A percentile compares a stretch with the other conserved stretches of the same genome.
Evolutionary conservation across 768 basidiomycete genomes (phyloP).

Genomic region (Coprinopsis cinerea): DNA sequence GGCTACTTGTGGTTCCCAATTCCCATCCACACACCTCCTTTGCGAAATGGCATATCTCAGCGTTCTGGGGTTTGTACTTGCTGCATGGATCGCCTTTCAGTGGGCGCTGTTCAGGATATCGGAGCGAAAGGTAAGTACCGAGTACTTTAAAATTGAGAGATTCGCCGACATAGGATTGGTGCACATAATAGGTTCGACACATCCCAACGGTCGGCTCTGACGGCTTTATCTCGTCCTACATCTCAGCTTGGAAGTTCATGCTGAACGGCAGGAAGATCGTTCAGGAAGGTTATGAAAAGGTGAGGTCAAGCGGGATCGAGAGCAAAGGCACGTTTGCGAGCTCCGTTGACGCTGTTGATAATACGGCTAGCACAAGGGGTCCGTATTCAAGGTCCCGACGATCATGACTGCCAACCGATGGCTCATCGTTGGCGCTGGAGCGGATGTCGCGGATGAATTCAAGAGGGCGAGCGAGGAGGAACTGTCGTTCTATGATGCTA

Average conservation of each 20-base stretch:
- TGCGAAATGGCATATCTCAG: too few relatives aligned
- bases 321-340: too few relatives aligned
- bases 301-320: too few relatives aligned
- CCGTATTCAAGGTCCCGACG: constrained; percentile 21
- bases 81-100: neutral
- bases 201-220: constrained; percentile 13
- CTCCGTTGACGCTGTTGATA: too few relatives aligned
- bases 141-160: neutral
- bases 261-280: constrained; percentile 8
- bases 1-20: too few relatives aligned
- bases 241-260: constrained; percentile 10
- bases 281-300: constrained; percentile 13
- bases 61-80: too few relatives aligned
- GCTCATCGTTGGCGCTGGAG: constrained; percentile 34
- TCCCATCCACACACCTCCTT: too few relatives aligned
- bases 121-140: neutral
- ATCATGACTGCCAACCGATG: constrained; percentile 21
- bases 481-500: constrained; percentile 27
- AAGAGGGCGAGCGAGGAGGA: constrained; percentile 30
- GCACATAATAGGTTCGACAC: constrained; percentile 4
- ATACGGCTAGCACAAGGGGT: constrained; percentile 19
- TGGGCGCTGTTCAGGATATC: neutral
- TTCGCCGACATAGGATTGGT: too few relatives aligned
- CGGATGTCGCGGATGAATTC: constrained; percentile 32
- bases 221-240: constrained; percentile 10